phyloP scores from a whole-genome alignment of 805 yeast species.

The Ogataea dorogensis region DNA sequence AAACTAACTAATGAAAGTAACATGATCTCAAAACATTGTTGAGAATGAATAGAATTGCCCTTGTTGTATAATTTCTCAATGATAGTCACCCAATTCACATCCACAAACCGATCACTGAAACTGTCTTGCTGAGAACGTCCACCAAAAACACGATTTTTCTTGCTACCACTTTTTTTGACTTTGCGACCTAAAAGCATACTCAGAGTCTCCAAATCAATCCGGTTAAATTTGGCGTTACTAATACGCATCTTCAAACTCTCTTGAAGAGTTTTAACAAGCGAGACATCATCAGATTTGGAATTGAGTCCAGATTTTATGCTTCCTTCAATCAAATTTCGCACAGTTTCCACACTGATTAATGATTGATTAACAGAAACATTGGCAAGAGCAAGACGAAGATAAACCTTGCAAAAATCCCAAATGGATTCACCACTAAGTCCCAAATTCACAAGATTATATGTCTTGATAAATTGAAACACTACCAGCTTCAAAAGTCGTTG shows the following conservation, averaged over 20 bases:
- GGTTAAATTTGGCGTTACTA: constrained; percentile 44
- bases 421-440: constrained; percentile 57
- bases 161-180: constrained; percentile 17
- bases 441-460: constrained; percentile 53
- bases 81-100: constrained; percentile 53
- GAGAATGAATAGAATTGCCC: constrained; percentile 53
- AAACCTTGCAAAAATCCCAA: constrained; percentile 65
- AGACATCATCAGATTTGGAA: constrained; percentile 50
- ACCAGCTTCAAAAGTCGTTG: constrained; percentile 46
- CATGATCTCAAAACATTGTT: constrained; percentile 46
- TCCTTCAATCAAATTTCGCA: constrained; percentile 58
- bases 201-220: constrained; percentile 45
- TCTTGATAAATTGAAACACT: constrained; percentile 50
- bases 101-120: constrained; percentile 40
- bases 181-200: constrained; percentile 45
- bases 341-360: constrained; percentile 33
- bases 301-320: constrained; percentile 45
- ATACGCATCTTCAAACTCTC: constrained; percentile 49
- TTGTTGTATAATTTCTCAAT: constrained; percentile 57
- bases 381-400: constrained; percentile 38
- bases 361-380: constrained; percentile 31
- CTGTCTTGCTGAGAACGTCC: constrained; percentile 2
- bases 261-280: constrained; percentile 47
- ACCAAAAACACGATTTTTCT: constrained; percentile 3
- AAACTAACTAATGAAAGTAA: constrained; percentile 52